Percentiles rank a stretch among this genome's conserved stretches.
Evolutionary conservation across 768 basidiomycete genomes (phyloP).

Genomic region (Tulasnella sp.): DNA sequence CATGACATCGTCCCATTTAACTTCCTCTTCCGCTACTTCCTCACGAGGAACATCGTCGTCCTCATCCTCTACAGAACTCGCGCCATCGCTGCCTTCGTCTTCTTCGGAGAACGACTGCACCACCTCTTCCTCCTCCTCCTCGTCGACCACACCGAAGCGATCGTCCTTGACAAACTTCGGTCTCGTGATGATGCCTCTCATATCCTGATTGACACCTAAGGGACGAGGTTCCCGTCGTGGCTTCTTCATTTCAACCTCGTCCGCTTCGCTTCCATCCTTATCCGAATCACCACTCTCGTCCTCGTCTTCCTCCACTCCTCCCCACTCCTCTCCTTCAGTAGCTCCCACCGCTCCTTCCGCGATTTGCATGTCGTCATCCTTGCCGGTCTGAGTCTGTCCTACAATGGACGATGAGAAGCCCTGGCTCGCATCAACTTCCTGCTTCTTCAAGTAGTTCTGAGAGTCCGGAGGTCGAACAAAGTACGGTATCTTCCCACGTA

Average conservation of each 20-base stretch:
- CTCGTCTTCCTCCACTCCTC: conserved; percentile 3
- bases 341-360: conserved; percentile 52
- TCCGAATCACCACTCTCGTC: background rate
- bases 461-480: conserved; percentile 85
- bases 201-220: conserved; percentile 14
- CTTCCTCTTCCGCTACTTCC: conserved; percentile 40
- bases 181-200: conserved; percentile 24
- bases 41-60: conserved; percentile 32
- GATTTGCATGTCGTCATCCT: background rate
- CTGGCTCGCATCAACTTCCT: background rate
- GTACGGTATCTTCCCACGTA: conserved; percentile 93
- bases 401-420: background rate
- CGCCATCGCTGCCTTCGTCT: background rate
- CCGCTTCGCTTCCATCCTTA: background rate
- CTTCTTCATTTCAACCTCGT: background rate
- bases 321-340: background rate
- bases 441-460: conserved; percentile 19
- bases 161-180: conserved; percentile 24
- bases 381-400: background rate
- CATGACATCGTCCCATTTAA: conserved; percentile 88
- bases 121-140: conserved; percentile 8
- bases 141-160: background rate
- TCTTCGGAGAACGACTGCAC: background rate
- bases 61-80: background rate
- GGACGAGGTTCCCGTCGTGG: background rate